Conservation (phyloP, 1,139 yeast genomes). For the Candida neerlandica region DNA sequence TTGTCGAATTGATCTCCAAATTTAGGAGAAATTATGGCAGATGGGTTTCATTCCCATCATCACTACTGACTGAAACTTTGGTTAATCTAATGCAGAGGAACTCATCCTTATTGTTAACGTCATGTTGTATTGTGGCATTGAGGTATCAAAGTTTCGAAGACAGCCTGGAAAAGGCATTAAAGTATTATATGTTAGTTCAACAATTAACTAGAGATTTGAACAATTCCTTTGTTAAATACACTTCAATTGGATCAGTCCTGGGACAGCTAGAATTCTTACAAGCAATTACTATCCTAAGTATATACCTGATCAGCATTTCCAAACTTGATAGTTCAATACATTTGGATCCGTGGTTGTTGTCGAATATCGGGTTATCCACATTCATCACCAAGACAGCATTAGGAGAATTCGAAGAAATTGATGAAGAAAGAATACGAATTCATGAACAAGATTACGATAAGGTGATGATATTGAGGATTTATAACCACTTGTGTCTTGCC, state of each 20-base stretch:
- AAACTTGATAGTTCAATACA: slow-evolving; percentile 37
- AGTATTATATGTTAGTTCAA: slow-evolving; percentile 28
- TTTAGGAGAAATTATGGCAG: slow-evolving; percentile 72
- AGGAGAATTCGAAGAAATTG: slow-evolving; percentile 28
- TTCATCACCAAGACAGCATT: slow-evolving; percentile 50
- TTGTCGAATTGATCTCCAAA: slow-evolving; percentile 51
- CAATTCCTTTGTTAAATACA: slow-evolving; percentile 31
- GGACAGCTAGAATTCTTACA: slow-evolving; percentile 64
- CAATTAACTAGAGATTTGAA: slow-evolving; percentile 48
- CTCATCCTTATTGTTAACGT: slow-evolving; percentile 65
- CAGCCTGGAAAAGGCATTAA: slow-evolving; percentile 19
- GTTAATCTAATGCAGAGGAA: slow-evolving; percentile 53
- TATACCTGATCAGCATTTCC: slow-evolving; percentile 63
- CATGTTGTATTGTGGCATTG: slow-evolving; percentile 64
- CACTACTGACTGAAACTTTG: slow-evolving; percentile 50
- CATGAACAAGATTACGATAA: slow-evolving; percentile 50
- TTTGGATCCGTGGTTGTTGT: slow-evolving; percentile 63
- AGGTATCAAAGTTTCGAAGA: slow-evolving; percentile 32
- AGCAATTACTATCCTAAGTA: slow-evolving; percentile 61
- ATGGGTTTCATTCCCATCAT: slow-evolving; percentile 76
- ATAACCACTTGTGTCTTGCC: slow-evolving; percentile 73
- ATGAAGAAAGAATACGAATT: slow-evolving; percentile 28
- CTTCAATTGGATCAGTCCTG: slow-evolving; percentile 22
- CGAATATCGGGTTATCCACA: slow-evolving; percentile 60
- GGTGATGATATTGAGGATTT: slow-evolving; percentile 57